Base-by-base conservation (phyloP, 1,284 basidiomycete species). In the Xerocomus alliaceus region DNA sequence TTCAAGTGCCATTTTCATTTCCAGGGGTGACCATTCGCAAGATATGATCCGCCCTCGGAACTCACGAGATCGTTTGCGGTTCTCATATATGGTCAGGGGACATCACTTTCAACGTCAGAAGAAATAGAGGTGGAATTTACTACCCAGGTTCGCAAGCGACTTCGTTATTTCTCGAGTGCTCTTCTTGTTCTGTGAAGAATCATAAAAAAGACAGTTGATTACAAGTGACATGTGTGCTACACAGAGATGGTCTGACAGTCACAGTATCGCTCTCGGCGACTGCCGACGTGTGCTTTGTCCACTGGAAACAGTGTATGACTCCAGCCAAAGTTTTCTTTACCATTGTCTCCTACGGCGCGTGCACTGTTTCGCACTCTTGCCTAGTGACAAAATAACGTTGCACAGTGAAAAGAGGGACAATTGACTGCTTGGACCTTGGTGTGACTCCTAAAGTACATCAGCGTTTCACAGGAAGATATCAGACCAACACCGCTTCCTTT, bases 401-500 rank as follows among this genome's bases (percentile, higher is more conserved):
- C 5, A 29, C 10, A 44, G 32, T 37, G 35, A 37, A 10, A 37
- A 18, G 35, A 15, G 35, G 32, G 18, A 20, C 26, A 15, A 22
- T 18, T 18, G 41, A 24, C n/a, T 20, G 26, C 18, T 31, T 52
- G 35, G 5, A n/a, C n/a, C n/a, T n/a, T 37, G 17, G 35, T 7
- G 17, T 9, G 17, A 37, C 35, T 37, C 35, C 18, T 37, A 37
- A 17, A 18, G 35, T 37, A 18, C 35, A 37, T 32, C 24, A 18
- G 18, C 18, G 13, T n/a, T 37, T 18, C 17, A 26, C 20, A 22
- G 10, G 37, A 4, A 10, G 35, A 41, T 31, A 22, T 22, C 12
- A 18, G 6, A 26, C 39, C 32, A 44, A 56, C 28, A 53, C 29
- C 54, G 24, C 44, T 57, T 57, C 15, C 53, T 32, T 58, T 56